These are phyloP conservation scores for Lenzites betulinus DNA, from an alignment of 768 basidiomycete species.

Conservation along the genomic window DNA sequence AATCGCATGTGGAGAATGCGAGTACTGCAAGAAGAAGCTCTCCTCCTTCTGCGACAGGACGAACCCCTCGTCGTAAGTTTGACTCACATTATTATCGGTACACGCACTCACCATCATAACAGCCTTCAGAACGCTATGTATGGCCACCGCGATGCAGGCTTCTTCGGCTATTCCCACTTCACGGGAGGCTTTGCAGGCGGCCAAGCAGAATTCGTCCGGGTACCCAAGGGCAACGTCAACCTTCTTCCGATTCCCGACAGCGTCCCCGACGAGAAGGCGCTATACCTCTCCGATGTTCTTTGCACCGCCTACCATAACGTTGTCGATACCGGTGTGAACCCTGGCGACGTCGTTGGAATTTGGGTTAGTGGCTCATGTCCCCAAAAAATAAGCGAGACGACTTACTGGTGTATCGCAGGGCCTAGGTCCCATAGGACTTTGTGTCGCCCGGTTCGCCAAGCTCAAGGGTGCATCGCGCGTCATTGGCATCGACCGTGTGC, in stretches of 20 bases:
- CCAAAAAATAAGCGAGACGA: background rate
- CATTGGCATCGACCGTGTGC: conserved; percentile 70
- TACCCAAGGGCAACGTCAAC: conserved; percentile 73
- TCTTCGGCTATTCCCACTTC: conserved; percentile 74
- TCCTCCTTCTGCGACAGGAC: conserved; percentile 76
- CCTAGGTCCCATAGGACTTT: conserved; percentile 68
- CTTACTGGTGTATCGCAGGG: conserved; percentile 39
- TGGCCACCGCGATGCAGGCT: conserved; percentile 67
- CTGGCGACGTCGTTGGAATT: conserved; percentile 70
- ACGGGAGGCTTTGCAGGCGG: conserved; percentile 75
- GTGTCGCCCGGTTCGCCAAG: conserved; percentile 58
- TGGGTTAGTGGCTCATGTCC: conserved; percentile 53
- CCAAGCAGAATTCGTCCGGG: conserved; percentile 74
- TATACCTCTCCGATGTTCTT: conserved; percentile 63
- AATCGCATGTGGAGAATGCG: conserved; percentile 71
- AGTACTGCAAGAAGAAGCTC: conserved; percentile 72
- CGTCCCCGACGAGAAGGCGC: conserved; percentile 61
- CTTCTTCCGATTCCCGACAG: conserved; percentile 67
- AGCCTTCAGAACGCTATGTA: conserved; percentile 61
- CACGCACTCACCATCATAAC: background rate
- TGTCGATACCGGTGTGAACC: conserved; percentile 69
- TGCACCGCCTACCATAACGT: conserved; percentile 76
- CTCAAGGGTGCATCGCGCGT: conserved; percentile 70
- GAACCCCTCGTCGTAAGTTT: conserved; percentile 57
- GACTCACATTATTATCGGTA: background rate